A percentile compares a stretch with the other conserved stretches of the same genome.
These are phyloP conservation scores for Tolypocladium amazonense DNA, from an alignment of 2,329 filamentous ascomycete species.

Conservation along the genomic window DNA sequence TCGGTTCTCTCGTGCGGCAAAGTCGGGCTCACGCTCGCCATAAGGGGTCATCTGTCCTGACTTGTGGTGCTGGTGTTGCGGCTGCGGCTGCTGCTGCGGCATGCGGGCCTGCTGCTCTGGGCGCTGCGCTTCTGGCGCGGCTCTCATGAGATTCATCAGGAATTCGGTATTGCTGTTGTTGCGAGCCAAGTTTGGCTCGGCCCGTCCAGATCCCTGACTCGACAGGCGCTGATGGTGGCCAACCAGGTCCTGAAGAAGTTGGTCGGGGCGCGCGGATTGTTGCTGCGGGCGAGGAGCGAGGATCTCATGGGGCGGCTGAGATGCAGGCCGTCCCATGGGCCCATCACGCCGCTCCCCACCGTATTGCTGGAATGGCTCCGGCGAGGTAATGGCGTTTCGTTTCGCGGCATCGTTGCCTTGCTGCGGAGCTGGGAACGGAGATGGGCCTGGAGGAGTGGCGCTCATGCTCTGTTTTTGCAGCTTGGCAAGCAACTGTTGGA, in stretches of 20 bases:
- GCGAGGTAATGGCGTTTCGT: conserved; percentile 32
- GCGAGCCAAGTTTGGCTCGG: conserved; percentile 30
- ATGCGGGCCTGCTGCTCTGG: conserved; percentile 32
- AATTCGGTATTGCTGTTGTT: conserved; percentile 68
- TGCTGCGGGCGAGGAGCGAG: conserved; percentile 38
- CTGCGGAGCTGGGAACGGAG: conserved; percentile 31
- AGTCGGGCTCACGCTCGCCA: conserved; percentile 39
- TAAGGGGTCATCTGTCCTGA: conserved; percentile 36
- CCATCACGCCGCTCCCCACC: conserved; percentile 34
- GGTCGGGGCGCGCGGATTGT: conserved; percentile 44
- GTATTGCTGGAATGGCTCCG: conserved; percentile 37
- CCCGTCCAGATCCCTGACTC: conserved; percentile 36
- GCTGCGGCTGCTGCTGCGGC: conserved; percentile 9
- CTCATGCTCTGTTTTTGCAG: conserved; percentile 50
- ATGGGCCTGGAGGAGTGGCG: conserved; percentile 32
- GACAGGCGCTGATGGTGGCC: conserved; percentile 46
- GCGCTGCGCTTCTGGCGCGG: conserved; percentile 35
- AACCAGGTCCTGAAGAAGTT: conserved; percentile 51
- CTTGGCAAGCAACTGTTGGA: conserved; percentile 73
- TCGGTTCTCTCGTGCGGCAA: conserved; percentile 20
- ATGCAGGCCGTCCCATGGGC: conserved; percentile 27
- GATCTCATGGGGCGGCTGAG: conserved; percentile 39
- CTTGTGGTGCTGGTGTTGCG: conserved; percentile 9
- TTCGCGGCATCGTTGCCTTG: conserved; percentile 17
- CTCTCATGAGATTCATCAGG: conserved; percentile 70